Conservation (phyloP, 2,329 filamentous ascomycete genomes). For the Ascocoryne sarcoides region DNA sequence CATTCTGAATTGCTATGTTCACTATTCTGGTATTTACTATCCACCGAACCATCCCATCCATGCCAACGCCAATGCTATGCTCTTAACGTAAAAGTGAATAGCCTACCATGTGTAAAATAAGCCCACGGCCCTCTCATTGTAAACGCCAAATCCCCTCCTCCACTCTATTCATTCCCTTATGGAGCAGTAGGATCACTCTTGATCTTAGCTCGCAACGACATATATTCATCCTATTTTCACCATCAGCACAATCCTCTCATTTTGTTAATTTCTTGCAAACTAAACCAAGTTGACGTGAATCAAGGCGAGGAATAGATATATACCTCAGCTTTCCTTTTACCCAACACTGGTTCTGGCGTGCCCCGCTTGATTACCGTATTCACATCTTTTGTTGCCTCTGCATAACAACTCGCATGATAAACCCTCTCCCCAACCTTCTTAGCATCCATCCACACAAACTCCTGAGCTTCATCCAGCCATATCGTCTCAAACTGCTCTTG, state of each 20-base stretch:
- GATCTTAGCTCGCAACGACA: constrained; percentile 23
- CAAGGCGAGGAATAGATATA: constrained; percentile 16
- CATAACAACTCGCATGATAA: constrained; percentile 84
- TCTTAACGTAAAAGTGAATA: neutral
- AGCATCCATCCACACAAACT: constrained; percentile 95
- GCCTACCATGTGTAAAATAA: neutral
- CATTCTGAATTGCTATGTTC: too few species aligned
- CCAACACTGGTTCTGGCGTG: constrained; percentile 44
- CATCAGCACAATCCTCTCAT: constrained; percentile 2
- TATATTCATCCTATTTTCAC: constrained; percentile 20
- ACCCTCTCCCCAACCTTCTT: constrained; percentile 68
- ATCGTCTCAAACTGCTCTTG: constrained; percentile 90
- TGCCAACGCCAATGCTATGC: constrained; percentile 13
- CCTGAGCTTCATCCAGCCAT: constrained; percentile 87
- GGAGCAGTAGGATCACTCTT: constrained; percentile 21
- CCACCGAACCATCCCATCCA: neutral
- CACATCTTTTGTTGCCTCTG: constrained; percentile 65
- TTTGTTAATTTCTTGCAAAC: neutral
- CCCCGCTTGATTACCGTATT: constrained; percentile 37
- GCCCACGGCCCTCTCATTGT: neutral
- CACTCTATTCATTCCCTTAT: neutral
- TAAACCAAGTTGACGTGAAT: neutral
- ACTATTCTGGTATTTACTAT: neutral
- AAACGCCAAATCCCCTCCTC: neutral
- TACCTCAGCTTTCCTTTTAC: constrained; percentile 67